Conservation (phyloP, 192 early-diverging fungal genomes). For the Coemansia sp. region DNA sequence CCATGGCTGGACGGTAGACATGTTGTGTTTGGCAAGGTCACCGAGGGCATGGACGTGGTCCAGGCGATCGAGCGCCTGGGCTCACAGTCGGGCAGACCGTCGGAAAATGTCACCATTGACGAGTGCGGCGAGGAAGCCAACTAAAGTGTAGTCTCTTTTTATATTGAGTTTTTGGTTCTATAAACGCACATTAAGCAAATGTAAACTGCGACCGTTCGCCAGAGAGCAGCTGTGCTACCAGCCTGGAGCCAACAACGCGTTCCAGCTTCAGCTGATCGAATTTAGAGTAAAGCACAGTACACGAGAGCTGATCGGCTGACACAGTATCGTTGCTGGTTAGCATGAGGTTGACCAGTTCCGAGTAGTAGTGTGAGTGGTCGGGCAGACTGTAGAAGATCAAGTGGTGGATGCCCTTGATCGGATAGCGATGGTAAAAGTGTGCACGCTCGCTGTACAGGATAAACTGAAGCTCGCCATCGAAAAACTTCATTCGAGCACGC, state of each 20-base stretch:
- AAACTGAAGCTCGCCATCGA: slow-evolving; percentile 73
- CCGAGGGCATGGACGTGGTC: slow-evolving; percentile 72
- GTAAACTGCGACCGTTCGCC: slow-evolving; percentile 61
- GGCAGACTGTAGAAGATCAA: slow-evolving; percentile 91
- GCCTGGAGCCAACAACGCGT: slow-evolving; percentile 78
- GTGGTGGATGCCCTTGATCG: slow-evolving; percentile 79
- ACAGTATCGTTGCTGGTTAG: slow-evolving; percentile 53
- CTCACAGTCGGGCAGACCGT: slow-evolving; percentile 58
- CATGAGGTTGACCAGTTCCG: slow-evolving; percentile 81
- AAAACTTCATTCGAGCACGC: slow-evolving; percentile 73
- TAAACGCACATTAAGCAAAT: slow-evolving; percentile 46
- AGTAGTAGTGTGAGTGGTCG: slow-evolving; percentile 80
- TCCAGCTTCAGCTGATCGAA: slow-evolving; percentile 88
- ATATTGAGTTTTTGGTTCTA: not conserved
- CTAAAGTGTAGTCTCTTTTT: not conserved
- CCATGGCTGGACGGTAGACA: slow-evolving; percentile 78
- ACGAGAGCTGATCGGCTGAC: slow-evolving; percentile 53
- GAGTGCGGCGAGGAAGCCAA: slow-evolving; percentile 54
- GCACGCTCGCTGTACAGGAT: slow-evolving; percentile 93
- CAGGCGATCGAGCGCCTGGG: slow-evolving; percentile 67
- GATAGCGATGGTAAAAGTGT: slow-evolving; percentile 89
- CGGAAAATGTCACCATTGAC: slow-evolving; percentile 61
- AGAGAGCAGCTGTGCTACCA: slow-evolving; percentile 70
- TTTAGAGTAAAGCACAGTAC: slow-evolving; percentile 69
- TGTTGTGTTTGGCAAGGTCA: slow-evolving; percentile 79